Conservation (phyloP, 768 basidiomycete species). For the Butyriboletus loyo region DNA sequence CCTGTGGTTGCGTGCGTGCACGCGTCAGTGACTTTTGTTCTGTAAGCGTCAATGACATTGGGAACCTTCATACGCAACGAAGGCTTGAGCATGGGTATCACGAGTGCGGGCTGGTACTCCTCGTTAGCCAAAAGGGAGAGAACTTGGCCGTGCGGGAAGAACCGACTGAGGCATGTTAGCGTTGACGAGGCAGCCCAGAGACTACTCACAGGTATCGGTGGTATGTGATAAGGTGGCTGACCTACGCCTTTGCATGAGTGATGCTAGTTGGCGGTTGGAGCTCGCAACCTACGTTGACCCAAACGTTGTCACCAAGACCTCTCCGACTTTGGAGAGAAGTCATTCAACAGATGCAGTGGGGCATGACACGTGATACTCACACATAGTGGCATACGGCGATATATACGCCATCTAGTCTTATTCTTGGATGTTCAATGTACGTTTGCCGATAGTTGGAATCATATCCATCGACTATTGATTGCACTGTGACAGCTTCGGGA, state of each 20-base stretch:
- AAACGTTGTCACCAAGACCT: conserved; percentile 78
- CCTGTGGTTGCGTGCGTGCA: conserved; percentile 40
- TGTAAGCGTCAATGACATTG: background rate
- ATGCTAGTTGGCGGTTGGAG: background rate
- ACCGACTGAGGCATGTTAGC: conserved; percentile 52
- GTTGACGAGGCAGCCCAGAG: background rate
- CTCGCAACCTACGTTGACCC: conserved; percentile 69
- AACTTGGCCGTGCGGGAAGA: conserved; percentile 83
- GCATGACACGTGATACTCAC: conserved; percentile 40
- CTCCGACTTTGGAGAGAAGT: conserved; percentile 33
- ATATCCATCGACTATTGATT: conserved; percentile 50
- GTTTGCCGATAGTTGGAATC: conserved; percentile 67
- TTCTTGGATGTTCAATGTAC: conserved; percentile 79
- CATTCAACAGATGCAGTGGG: conserved; percentile 1
- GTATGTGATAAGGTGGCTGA: conserved; percentile 86
- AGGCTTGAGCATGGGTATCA: conserved; percentile 75
- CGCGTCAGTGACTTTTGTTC: background rate
- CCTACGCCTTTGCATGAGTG: conserved; percentile 37
- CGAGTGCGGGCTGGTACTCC: conserved; percentile 61
- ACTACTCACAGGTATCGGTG: conserved; percentile 81
- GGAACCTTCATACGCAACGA: conserved; percentile 75
- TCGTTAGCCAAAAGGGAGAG: conserved; percentile 84
- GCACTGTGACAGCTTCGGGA: conserved; percentile 45
- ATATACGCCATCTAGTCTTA: conserved; percentile 86
- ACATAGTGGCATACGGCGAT: conserved; percentile 89